These are phyloP conservation scores for Fusarium verticillioides DNA, from an alignment of 2,329 filamentous ascomycete species.

Conservation along the genomic window DNA sequence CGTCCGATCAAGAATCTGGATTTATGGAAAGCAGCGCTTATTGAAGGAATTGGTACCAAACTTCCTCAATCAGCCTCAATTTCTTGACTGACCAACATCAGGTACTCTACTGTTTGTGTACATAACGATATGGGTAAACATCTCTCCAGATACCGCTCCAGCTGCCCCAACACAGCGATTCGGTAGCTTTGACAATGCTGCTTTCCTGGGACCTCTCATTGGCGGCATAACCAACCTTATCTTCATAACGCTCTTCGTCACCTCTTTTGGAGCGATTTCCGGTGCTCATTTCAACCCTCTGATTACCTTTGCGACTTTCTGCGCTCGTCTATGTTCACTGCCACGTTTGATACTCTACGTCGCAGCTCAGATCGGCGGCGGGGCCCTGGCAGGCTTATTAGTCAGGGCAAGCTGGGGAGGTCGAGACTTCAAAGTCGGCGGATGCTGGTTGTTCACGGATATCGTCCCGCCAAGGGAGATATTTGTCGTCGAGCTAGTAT, in stretches of 20 bases:
- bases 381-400: slow-evolving; percentile 46
- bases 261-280: slow-evolving; percentile 58
- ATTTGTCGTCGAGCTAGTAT: slow-evolving; percentile 61
- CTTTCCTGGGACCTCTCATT: slow-evolving; percentile 46
- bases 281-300: slow-evolving; percentile 66
- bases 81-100: not conserved
- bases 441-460: slow-evolving; percentile 44
- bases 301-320: slow-evolving; percentile 65
- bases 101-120: slow-evolving; percentile 39
- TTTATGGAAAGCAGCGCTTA: slow-evolving; percentile 54
- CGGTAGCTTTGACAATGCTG: slow-evolving; percentile 40
- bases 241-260: slow-evolving; percentile 61
- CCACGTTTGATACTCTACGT: slow-evolving; percentile 62
- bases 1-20: slow-evolving; percentile 48
- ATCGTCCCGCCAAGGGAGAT: slow-evolving; percentile 45
- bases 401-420: slow-evolving; percentile 46
- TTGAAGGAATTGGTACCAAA: slow-evolving; percentile 50
- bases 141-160: slow-evolving; percentile 25
- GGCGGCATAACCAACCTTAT: slow-evolving; percentile 47
- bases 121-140: slow-evolving; percentile 33
- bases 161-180: slow-evolving; percentile 19
- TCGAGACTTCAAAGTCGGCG: slow-evolving; percentile 45
- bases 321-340: slow-evolving; percentile 60
- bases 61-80: rapidly evolving
- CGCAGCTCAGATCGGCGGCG: slow-evolving; percentile 58